Conservation (phyloP, 306 rosid species). For the Acacia acuminata region DNA sequence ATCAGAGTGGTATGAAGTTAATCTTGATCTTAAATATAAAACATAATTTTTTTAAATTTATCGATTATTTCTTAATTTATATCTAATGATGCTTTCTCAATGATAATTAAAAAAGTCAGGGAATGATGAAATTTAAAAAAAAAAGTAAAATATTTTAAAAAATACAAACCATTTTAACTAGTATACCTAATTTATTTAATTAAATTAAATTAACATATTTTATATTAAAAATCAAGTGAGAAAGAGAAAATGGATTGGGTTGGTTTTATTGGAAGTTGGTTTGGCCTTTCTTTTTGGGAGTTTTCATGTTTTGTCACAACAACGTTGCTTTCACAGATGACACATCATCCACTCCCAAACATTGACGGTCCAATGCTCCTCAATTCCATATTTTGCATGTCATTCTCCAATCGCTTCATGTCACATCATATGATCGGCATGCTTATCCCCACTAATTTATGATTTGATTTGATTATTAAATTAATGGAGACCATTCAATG, state of each 20-base stretch:
- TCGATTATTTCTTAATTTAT: too few relatives aligned
- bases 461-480: neutral
- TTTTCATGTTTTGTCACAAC: neutral
- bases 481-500: neutral
- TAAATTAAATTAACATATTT: too few relatives aligned
- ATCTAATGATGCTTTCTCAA: too few relatives aligned
- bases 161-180: too few relatives aligned
- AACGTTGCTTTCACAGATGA: neutral
- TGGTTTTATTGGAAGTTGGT: neutral
- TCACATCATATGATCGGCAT: neutral
- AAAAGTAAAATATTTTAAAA: too few relatives aligned
- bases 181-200: too few relatives aligned
- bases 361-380: slow-evolving; percentile 4
- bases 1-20: too few relatives aligned
- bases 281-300: neutral
- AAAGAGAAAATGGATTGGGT: neutral
- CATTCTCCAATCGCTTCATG: neutral
- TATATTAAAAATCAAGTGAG: too few relatives aligned
- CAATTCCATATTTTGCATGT: neutral
- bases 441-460: neutral
- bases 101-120: too few relatives aligned
- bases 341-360: neutral
- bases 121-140: too few relatives aligned
- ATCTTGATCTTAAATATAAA: too few relatives aligned
- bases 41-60: too few relatives aligned